Evolutionary conservation across 345 rosid species (phyloP).

Genomic region (Lepidium africanum): DNA sequence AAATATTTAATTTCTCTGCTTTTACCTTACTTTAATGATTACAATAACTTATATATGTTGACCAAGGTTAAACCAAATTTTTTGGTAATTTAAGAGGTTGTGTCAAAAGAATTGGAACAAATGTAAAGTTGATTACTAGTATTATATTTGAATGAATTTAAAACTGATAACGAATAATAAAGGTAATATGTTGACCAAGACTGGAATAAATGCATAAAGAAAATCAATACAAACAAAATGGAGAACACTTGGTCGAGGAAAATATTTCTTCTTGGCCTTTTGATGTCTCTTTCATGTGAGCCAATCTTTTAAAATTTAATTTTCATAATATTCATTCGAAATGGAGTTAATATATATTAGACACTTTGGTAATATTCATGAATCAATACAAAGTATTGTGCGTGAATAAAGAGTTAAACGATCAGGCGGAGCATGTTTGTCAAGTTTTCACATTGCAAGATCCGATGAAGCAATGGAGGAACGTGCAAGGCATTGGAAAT

Average conservation of each 20-base stretch:
- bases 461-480: no score
- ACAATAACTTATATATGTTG: not conserved
- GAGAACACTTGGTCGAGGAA: constrained; percentile 5
- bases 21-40: not conserved
- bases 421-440: no score
- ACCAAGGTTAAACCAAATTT: not conserved
- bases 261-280: not conserved
- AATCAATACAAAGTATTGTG: no score
- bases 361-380: no score
- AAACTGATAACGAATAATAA: not conserved
- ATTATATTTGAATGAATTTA: not conserved
- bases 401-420: no score
- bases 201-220: not conserved
- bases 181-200: not conserved
- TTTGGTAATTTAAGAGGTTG: not conserved
- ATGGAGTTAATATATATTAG: no score
- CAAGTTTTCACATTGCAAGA: no score
- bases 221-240: not conserved
- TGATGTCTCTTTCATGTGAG: no score
- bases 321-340: no score
- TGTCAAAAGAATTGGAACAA: not conserved
- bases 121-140: not conserved
- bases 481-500: no score
- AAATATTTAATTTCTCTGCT: not conserved
- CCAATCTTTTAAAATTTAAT: no score